phyloP scores from a whole-genome alignment of 768 basidiomycete genomes.

The Termitomyces sp. region DNA sequence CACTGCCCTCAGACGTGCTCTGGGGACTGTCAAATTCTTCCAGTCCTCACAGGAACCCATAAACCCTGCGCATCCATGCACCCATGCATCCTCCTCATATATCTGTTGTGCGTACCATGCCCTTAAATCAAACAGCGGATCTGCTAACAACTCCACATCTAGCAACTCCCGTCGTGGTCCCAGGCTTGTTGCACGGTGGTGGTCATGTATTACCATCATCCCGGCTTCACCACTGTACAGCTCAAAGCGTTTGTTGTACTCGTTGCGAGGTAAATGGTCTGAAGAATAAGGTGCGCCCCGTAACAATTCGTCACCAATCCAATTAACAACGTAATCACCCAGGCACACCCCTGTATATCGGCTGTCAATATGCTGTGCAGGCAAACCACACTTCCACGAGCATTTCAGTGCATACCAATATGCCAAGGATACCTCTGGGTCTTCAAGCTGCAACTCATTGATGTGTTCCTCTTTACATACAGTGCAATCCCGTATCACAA shows the following conservation, averaged over 20 bases:
- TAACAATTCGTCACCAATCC: not conserved
- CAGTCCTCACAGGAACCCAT: not conserved
- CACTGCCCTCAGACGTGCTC: too few relatives aligned
- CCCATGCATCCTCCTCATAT: not conserved
- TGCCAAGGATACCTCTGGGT: not conserved
- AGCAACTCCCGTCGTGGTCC: not conserved
- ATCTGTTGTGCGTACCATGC: not conserved
- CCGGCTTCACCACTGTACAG: not conserved
- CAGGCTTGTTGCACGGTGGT: not conserved
- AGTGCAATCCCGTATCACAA: not conserved
- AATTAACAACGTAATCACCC: not conserved
- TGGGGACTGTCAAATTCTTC: not conserved
- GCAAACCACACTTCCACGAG: not conserved
- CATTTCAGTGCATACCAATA: not conserved
- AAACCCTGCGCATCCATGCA: not conserved
- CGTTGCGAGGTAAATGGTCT: not conserved
- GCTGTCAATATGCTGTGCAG: fast-evolving
- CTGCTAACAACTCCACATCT: not conserved
- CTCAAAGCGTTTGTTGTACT: too few relatives aligned
- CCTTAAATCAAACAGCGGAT: not conserved
- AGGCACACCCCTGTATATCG: not conserved
- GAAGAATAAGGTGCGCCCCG: not conserved
- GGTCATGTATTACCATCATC: not conserved
- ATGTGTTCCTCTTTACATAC: too few relatives aligned
- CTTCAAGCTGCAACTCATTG: too few relatives aligned